Conservation (phyloP, 768 basidiomycete genomes). For the Suillus ampliporus region DNA sequence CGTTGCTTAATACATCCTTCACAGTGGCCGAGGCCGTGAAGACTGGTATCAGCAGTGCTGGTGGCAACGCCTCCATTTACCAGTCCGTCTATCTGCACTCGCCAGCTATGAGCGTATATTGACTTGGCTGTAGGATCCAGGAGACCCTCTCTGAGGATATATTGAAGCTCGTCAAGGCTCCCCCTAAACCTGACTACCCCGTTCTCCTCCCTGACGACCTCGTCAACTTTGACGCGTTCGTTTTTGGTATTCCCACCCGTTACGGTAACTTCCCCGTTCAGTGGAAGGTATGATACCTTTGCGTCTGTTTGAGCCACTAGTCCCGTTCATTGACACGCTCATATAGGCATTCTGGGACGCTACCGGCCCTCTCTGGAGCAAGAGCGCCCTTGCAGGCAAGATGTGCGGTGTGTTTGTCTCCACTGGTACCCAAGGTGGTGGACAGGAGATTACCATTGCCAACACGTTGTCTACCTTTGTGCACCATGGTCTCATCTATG, state of each 20-base stretch:
- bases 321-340: slow-evolving; percentile 29
- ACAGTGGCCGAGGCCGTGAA: slow-evolving; percentile 44
- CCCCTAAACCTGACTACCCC: slow-evolving; percentile 75
- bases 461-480: slow-evolving; percentile 50
- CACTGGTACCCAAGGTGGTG: slow-evolving; percentile 53
- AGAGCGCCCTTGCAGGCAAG: slow-evolving; percentile 51
- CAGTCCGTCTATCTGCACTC: slow-evolving; percentile 43
- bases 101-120: not conserved
- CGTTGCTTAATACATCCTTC: not conserved
- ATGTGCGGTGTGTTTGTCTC: slow-evolving; percentile 53
- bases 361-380: slow-evolving; percentile 52
- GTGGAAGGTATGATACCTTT: slow-evolving; percentile 55
- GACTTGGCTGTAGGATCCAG: slow-evolving; percentile 55
- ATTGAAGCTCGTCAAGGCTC: slow-evolving; percentile 70
- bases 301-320: no score
- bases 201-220: slow-evolving; percentile 20
- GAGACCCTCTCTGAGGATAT: slow-evolving; percentile 83
- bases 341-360: slow-evolving; percentile 54
- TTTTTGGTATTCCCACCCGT: slow-evolving; percentile 51
- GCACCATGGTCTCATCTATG: slow-evolving; percentile 60
- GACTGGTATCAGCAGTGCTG: slow-evolving; percentile 46
- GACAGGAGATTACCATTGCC: slow-evolving; percentile 48
- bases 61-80: slow-evolving; percentile 50
- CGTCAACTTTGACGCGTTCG: slow-evolving; percentile 41
- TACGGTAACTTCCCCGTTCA: slow-evolving; percentile 54